Conservation (phyloP, 371 early-diverging fungal species). For the Mucor irregularis region DNA sequence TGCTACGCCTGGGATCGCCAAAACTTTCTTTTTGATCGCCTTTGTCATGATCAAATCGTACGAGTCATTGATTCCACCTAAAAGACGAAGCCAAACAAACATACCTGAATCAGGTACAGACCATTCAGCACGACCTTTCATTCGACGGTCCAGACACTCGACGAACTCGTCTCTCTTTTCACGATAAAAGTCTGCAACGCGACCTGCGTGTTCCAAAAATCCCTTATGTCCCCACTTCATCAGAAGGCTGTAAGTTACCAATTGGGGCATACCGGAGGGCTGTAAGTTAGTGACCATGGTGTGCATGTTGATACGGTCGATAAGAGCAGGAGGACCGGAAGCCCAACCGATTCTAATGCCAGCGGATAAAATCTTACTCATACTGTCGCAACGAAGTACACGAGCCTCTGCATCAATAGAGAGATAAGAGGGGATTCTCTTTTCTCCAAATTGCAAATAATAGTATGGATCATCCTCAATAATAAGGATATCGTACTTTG, state of each 20-base stretch:
- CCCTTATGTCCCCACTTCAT: conserved; percentile 65
- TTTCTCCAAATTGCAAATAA: conserved; percentile 54
- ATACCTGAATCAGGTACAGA: conserved; percentile 71
- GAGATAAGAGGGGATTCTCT: conserved; percentile 64
- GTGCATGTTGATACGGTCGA: conserved; percentile 73
- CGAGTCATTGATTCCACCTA: conserved; percentile 64
- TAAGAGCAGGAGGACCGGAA: conserved; percentile 68
- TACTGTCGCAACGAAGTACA: conserved; percentile 83
- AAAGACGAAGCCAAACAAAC: conserved; percentile 83
- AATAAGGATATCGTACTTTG: conserved; percentile 63
- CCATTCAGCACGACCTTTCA: conserved; percentile 71
- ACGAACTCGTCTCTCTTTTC: conserved; percentile 67
- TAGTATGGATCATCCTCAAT: conserved; percentile 85
- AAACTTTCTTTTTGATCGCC: conserved; percentile 68
- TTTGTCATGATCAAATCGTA: conserved; percentile 63
- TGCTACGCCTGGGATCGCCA: conserved; percentile 71
- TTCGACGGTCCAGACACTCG: conserved; percentile 50
- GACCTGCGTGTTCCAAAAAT: conserved; percentile 65
- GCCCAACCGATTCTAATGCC: conserved; percentile 81
- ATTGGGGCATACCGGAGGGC: conserved; percentile 75
- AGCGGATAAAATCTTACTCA: conserved; percentile 79
- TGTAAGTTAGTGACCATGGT: conserved; percentile 73
- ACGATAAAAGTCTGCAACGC: conserved; percentile 63
- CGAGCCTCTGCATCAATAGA: conserved; percentile 80
- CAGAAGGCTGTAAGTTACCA: conserved; percentile 59